A percentile compares a stretch with the other conserved stretches of the same genome.
Evolutionary conservation across 805 yeast species (phyloP).

Genomic region (Tetrapisispora fleetii): DNA sequence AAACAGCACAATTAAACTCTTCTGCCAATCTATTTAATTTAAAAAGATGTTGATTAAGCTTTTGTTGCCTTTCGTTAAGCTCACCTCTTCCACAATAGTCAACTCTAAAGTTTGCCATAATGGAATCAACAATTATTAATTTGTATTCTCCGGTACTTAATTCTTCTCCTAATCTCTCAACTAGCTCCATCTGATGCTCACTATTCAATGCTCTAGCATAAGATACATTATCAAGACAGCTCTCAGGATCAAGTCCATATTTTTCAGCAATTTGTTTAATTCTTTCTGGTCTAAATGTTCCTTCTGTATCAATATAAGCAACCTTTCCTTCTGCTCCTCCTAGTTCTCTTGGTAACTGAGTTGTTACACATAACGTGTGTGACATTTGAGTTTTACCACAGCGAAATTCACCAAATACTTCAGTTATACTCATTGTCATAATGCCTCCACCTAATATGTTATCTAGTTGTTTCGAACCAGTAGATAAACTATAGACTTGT

Average conservation of each 20-base stretch:
- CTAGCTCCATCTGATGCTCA: slow-evolving; percentile 68
- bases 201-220: slow-evolving; percentile 71
- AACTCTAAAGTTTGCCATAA: slow-evolving; percentile 71
- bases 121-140: slow-evolving; percentile 56
- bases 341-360: slow-evolving; percentile 57
- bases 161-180: slow-evolving; percentile 56
- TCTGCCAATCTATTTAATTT: slow-evolving; percentile 54
- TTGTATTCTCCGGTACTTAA: slow-evolving; percentile 59
- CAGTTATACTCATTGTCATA: slow-evolving; percentile 68
- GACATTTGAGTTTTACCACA: slow-evolving; percentile 79
- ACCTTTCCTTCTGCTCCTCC: slow-evolving; percentile 82
- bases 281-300: slow-evolving; percentile 70
- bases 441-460: slow-evolving; percentile 65
- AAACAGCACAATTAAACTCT: slow-evolving; percentile 68
- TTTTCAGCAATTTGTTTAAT: slow-evolving; percentile 55
- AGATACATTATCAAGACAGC: slow-evolving; percentile 59
- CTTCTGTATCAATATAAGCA: slow-evolving; percentile 71
- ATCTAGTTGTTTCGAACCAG: slow-evolving; percentile 65
- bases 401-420: slow-evolving; percentile 71
- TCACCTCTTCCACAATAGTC: slow-evolving; percentile 76
- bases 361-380: slow-evolving; percentile 67
- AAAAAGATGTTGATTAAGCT: slow-evolving; percentile 48
- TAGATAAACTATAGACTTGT: slow-evolving; percentile 53
- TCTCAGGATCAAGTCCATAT: slow-evolving; percentile 59
- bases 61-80: slow-evolving; percentile 65